phyloP scores from a whole-genome alignment of 768 basidiomycete genomes.

The Leccinum boreale region DNA sequence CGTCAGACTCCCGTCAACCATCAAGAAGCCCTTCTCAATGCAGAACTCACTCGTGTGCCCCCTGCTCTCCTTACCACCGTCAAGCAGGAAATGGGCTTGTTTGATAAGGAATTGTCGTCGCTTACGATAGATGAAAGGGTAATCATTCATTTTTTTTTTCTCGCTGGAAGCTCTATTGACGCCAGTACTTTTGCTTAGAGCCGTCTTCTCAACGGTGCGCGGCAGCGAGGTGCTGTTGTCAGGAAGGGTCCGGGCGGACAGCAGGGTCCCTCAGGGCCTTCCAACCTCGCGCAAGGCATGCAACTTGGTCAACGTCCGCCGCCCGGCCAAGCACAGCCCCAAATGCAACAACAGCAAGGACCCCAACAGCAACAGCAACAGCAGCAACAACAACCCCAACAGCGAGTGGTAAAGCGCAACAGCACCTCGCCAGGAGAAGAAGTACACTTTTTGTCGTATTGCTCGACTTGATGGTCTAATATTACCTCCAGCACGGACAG shows the following conservation, averaged over 20 bases:
- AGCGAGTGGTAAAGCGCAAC: constrained; percentile 44
- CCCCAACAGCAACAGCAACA: constrained; percentile 27
- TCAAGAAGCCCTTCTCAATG: constrained; percentile 31
- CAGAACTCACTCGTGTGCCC: constrained; percentile 44
- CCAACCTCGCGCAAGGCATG: constrained; percentile 31
- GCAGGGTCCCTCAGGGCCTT: constrained; percentile 25
- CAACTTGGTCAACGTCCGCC: constrained; percentile 41
- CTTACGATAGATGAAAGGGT: constrained; percentile 64
- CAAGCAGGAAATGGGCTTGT: constrained; percentile 42
- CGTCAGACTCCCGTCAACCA: constrained; percentile 41
- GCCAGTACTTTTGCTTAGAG: constrained; percentile 25
- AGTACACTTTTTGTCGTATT: constrained; percentile 31
- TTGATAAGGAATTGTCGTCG: constrained; percentile 43
- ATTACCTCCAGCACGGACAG: constrained; percentile 40
- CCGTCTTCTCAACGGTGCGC: constrained; percentile 32
- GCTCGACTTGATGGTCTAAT: constrained; percentile 1
- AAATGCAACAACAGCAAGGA: constrained; percentile 26
- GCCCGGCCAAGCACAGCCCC: constrained; percentile 24
- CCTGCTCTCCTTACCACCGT: constrained; percentile 28
- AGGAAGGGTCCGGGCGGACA: constrained; percentile 31
- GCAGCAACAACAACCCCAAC: constrained; percentile 27
- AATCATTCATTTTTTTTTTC: constrained; percentile 10
- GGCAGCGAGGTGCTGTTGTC: constrained; percentile 16
- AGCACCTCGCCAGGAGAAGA: constrained; percentile 66
- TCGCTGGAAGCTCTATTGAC: constrained; percentile 9